Conservation (phyloP, 75 land plant genomes). For the Ceratopteris richardii region DNA sequence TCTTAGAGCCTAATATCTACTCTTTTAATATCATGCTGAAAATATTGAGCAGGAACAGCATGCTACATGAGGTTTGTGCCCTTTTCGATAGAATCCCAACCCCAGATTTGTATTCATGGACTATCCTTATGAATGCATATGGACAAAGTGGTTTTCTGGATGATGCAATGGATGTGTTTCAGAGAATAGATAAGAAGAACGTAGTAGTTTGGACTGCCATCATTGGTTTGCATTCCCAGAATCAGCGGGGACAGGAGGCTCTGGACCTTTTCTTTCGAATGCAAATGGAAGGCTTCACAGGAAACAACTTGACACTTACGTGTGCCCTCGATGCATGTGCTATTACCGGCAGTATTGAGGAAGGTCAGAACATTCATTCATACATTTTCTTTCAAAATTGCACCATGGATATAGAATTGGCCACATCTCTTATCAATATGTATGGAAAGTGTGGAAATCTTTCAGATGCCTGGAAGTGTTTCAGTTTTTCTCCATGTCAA, state of each 20-base stretch:
- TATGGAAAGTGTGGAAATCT: conserved; percentile 67
- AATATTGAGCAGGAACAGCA: not conserved
- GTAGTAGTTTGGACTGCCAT: conserved; percentile 31
- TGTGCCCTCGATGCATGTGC: conserved; percentile 3
- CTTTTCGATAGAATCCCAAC: not conserved
- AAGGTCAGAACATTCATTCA: conserved; percentile 39
- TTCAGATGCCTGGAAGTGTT: conserved; percentile 49
- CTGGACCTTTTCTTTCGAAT: conserved; percentile 20
- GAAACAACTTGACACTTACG: not conserved
- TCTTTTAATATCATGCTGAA: not conserved
- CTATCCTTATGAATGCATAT: conserved; percentile 19
- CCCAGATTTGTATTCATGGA: not conserved
- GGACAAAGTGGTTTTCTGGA: conserved; percentile 16
- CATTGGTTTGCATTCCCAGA: conserved; percentile 23
- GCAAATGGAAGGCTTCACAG: conserved; percentile 10
- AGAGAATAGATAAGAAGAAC: conserved; percentile 16
- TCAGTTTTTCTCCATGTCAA: conserved; percentile 31
- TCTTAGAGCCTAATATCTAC: not conserved
- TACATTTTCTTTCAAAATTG: conserved; percentile 19
- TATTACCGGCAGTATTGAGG: not conserved
- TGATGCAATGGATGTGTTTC: conserved; percentile 18
- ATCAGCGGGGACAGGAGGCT: conserved; percentile 14
- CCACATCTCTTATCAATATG: conserved; percentile 53
- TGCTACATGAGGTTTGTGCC: not conserved
- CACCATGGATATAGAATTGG: conserved; percentile 12